Evolutionary conservation across 2,329 filamentous ascomycete genomes (phyloP).

Genomic region (Lecanicillium sp.): DNA sequence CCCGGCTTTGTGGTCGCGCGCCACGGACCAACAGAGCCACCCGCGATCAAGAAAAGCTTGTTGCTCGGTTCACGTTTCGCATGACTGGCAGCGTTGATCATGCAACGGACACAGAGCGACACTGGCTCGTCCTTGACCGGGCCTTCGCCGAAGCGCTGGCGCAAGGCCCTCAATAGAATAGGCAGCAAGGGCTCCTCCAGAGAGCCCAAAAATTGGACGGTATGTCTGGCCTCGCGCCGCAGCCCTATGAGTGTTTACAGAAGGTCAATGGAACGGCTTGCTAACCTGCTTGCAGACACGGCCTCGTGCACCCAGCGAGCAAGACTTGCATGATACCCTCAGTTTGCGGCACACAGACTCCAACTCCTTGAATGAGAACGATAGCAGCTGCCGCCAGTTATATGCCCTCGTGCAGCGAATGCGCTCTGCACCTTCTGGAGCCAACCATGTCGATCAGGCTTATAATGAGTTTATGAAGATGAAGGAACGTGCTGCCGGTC

Average conservation of each 20-base stretch:
- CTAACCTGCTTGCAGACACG: neutral
- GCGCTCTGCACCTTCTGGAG: slow-evolving; percentile 21
- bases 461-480: slow-evolving; percentile 36
- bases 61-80: too few relatives aligned
- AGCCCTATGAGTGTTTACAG: neutral
- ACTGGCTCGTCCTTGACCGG: slow-evolving; percentile 1
- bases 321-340: slow-evolving; percentile 2
- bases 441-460: slow-evolving; percentile 32
- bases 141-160: slow-evolving; percentile 1
- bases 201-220: neutral
- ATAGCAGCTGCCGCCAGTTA: slow-evolving; percentile 26
- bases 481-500: slow-evolving; percentile 28
- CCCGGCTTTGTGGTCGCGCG: too few relatives aligned
- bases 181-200: neutral
- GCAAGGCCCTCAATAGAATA: neutral
- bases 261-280: neutral
- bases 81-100: slow-evolving; percentile 1
- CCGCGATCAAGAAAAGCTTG: too few relatives aligned
- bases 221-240: neutral
- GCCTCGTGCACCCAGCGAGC: slow-evolving; percentile 1
- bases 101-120: slow-evolving; percentile 7
- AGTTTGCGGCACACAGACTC: slow-evolving; percentile 13
- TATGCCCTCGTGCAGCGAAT: slow-evolving; percentile 26
- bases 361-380: slow-evolving; percentile 19
- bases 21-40: too few relatives aligned